A percentile compares a stretch with the other conserved stretches of the same genome.
Conservation (phyloP, 2,329 filamentous ascomycete genomes). For the Fusarium metavorans region DNA sequence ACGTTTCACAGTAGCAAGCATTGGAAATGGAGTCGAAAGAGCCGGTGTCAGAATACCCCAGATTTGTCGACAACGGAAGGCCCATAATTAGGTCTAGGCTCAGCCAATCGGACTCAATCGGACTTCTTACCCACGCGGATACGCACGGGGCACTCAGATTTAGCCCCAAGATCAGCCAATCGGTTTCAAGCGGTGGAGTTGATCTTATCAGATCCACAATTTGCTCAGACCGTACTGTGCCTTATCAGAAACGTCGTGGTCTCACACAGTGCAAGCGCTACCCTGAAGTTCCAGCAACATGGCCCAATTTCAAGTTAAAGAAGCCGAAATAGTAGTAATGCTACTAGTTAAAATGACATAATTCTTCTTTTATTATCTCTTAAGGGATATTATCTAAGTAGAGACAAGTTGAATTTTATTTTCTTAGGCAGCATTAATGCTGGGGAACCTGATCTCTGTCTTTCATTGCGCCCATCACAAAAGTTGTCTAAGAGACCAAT, state of each 20-base stretch:
- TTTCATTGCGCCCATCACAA: neutral
- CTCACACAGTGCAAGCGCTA: neutral
- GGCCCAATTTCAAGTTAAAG: neutral
- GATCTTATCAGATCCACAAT: neutral
- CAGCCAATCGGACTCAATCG: too few species aligned
- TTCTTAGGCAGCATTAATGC: neutral
- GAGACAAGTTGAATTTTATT: neutral
- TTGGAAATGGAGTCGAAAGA: neutral
- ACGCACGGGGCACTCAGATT: too few species aligned
- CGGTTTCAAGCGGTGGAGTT: neutral
- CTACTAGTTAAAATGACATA: neutral
- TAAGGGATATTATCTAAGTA: neutral
- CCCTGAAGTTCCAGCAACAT: neutral
- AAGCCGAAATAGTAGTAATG: neutral
- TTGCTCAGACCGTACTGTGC: too few species aligned
- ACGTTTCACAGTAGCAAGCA: neutral
- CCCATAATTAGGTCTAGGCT: neutral
- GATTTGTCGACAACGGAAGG: neutral
- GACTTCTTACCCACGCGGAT: too few species aligned
- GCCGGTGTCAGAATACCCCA: neutral
- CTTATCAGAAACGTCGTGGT: too few species aligned
- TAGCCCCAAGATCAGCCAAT: neutral
- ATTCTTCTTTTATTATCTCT: neutral
- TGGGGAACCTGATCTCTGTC: neutral
- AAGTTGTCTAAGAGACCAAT: too few species aligned